Evolutionary conservation across 176 grass and related monocot genomes (phyloP), one percentile per base, ranked within the genome.

Genomic region (Carex parvula): DNA sequence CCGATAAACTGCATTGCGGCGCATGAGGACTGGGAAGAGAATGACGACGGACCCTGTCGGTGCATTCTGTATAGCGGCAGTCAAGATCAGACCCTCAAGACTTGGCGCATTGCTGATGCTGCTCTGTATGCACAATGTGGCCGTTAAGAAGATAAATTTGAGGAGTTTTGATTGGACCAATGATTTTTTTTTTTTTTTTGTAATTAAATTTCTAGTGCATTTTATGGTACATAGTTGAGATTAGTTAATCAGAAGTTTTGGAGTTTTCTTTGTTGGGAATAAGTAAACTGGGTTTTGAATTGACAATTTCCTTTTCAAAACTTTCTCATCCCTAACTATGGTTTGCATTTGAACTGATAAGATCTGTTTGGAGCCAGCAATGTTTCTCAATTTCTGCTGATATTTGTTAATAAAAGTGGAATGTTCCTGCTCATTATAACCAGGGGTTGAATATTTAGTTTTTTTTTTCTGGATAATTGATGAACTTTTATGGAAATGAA

Each of bases 31-130:
- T 61, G 52, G 24, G 78, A 50, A 17, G 91, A 85, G 37, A 82
- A 65, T 3, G 73, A 29, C 3, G 24, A 6, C 2, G 22, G 37
- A 39, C 82, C 33, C 39, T 57, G 84, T 26, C 73, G 78, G n/a
- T 87, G 87, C 60, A 85, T 92, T 41, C 84, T 94, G 83, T 92
- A 94, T 74, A 94, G 90, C 56, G 88, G 90, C 35, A 86, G 92
- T 86, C 66, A 84, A 44, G 92, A 94, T 74, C 80, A 83, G 18
- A 91, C 83, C 0, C 69, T 94, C 58, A 94, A 92, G 81, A 87
- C 89, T 62, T 94, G 92, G 90, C 68, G 84, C n/a, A 74, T 94
- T 46, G 33, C 66, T 37, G 89, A 85, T 61, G 26, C 30, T n/a
- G 7, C 67, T 41, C 16, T n/a, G 35, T 17, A 44, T 41, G 2